A percentile compares a stretch with the other conserved stretches of the same genome.
These are phyloP conservation scores for Pichia sp. DNA, from an alignment of 1,139 yeast species.

Conservation along the genomic window DNA sequence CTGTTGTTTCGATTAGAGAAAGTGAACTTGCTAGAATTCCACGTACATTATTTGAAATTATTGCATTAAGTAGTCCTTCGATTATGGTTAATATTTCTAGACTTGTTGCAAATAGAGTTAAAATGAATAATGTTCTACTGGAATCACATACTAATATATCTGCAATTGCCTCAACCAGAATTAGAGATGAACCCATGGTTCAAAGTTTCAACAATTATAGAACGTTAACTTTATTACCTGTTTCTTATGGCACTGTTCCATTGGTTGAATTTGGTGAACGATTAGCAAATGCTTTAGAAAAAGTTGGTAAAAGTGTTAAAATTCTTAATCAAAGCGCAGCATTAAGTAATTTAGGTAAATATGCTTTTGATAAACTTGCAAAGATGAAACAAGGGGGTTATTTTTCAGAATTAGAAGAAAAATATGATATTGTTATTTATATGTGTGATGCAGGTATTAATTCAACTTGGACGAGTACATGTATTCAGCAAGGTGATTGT, in stretches of 20 bases:
- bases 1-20: constrained; percentile 85
- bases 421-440: constrained; percentile 78
- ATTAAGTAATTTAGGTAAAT: constrained; percentile 74
- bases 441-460: constrained; percentile 80
- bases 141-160: constrained; percentile 17
- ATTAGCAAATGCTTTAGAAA: constrained; percentile 61
- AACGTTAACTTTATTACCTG: constrained; percentile 81
- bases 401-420: constrained; percentile 86
- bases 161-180: constrained; percentile 24
- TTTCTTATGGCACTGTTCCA: constrained; percentile 64
- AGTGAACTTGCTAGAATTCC: constrained; percentile 93
- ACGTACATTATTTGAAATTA: constrained; percentile 74
- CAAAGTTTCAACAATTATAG: constrained; percentile 46
- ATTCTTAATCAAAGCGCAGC: constrained; percentile 79
- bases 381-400: constrained; percentile 81
- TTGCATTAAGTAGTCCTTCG: constrained; percentile 81
- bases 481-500: constrained; percentile 94
- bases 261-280: constrained; percentile 77
- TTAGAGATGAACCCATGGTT: constrained; percentile 27
- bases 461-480: constrained; percentile 87
- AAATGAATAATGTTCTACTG: constrained; percentile 11
- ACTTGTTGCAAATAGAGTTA: constrained; percentile 72
- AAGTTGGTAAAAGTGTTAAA: constrained; percentile 68
- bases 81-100: constrained; percentile 87
- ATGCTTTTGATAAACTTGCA: constrained; percentile 88